Base-by-base conservation (phyloP, 176 grass and related monocot species). In the Phyllostachys edulis region DNA sequence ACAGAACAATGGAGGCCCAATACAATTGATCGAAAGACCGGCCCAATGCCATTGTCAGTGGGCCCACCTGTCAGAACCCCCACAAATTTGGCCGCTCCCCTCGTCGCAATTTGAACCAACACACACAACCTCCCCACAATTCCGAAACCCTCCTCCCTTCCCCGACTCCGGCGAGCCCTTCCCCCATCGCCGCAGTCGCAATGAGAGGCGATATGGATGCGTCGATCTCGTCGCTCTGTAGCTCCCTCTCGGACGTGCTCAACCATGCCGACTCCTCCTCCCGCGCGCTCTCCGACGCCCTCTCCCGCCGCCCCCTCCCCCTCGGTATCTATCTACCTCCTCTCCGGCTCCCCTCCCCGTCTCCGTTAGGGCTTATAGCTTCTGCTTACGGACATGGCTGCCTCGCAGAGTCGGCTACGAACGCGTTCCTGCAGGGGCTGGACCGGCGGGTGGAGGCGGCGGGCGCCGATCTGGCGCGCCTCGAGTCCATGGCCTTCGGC, bases 401-500 rank as follows among this genome's bases (percentile, higher is more conserved):
- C 2, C 16, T 12, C 66, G 69, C 76, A 98, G 92, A 98, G 27
- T 91, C 89, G 27, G 84, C 90, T 17, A 80, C 82, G 29, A 90
- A 51, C 83, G 82, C 87, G 69, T 98, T 98, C 89, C 71, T 94
- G 70, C 83, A 88, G 81, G 87, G 80, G 46, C 69, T 94, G 85
- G 76, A 93, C 4, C 63, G 82, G 34, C 79, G 82, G 34, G 69
- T 85, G 69, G 89, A 90, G 8, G 88, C 85, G 18, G 69, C 80
- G 64, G 68, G 61, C 80, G 79, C 82, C 49, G 95, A 98, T 51
- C 82, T 94, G 38, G 64, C 80, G 62, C 87, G 51, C 65, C 90
- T 97, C 85, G 90, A 97, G 71, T 90, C 92, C 76, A 87, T 94
- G 92, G 82, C 85, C 32, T 79, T 91, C 73, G 92, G 85, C 73